Percentiles rank a stretch among this genome's conserved stretches.
These are phyloP conservation scores for Globisporangium paroecandrum DNA, from an alignment of 352 stramenopile genomes.

Conservation along the genomic window DNA sequence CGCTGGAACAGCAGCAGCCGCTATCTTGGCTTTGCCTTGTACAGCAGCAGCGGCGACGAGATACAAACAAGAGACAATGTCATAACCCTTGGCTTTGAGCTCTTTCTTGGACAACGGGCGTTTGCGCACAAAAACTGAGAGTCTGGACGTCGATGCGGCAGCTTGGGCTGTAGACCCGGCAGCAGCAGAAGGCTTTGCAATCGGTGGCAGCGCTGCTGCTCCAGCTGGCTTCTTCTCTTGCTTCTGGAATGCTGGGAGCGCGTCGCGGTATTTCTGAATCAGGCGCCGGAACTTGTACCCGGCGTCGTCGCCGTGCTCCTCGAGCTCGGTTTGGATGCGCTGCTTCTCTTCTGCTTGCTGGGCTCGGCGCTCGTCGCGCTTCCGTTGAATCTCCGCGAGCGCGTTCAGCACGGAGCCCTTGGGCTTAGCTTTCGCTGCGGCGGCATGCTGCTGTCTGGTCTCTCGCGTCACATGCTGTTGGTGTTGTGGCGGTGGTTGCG, in stretches of 20 bases:
- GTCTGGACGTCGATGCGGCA: not conserved
- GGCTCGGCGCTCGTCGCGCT: constrained; percentile 54
- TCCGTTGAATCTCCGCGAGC: constrained; percentile 67
- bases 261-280: constrained; percentile 54
- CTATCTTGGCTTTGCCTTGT: not conserved
- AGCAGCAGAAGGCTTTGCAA: not conserved
- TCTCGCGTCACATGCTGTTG: constrained; percentile 12
- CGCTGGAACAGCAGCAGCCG: not conserved
- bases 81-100: constrained; percentile 19
- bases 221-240: not conserved
- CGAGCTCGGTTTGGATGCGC: constrained; percentile 56
- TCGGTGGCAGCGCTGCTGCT: not conserved
- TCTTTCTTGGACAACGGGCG: constrained; percentile 15
- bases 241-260: constrained; percentile 28
- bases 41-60: not conserved
- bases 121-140: constrained; percentile 18
- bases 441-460: constrained; percentile 23
- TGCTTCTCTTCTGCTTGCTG: constrained; percentile 64
- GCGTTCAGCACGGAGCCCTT: constrained; percentile 52
- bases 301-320: constrained; percentile 63
- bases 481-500: not conserved
- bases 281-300: constrained; percentile 76
- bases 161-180: not conserved
- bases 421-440: constrained; percentile 23
- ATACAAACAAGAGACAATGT: constrained; percentile 16